Evolutionary conservation across 108 stramenopile genomes (phyloP).

Genomic region (Schizochytrium sp.): DNA sequence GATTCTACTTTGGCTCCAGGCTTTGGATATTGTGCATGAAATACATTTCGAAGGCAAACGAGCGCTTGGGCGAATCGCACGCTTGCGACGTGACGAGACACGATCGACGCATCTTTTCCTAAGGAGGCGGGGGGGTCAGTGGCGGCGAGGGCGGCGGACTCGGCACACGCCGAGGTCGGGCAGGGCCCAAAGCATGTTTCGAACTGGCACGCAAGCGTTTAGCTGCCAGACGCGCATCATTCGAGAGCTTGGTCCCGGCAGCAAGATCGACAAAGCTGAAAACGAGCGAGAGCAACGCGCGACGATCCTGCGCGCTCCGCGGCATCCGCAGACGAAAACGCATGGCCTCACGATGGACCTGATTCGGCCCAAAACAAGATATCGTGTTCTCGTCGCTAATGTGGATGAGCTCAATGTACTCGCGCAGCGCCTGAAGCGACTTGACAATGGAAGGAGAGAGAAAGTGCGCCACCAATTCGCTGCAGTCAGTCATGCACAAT

Average conservation of each 20-base stretch:
- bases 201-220: neutral
- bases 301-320: neutral
- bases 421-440: neutral
- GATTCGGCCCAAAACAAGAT: neutral
- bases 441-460: neutral
- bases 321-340: neutral
- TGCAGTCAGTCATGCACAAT: constrained; percentile 1
- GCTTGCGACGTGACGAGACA: too few species aligned
- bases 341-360: neutral
- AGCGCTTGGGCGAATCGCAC: too few species aligned
- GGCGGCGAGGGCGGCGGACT: too few species aligned
- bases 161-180: too few species aligned
- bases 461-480: neutral
- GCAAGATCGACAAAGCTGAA: neutral
- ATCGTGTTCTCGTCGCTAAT: neutral
- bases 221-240: neutral
- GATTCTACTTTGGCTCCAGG: too few species aligned
- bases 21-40: too few species aligned
- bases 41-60: too few species aligned
- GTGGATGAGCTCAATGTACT: neutral
- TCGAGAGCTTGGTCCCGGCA: neutral
- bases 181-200: too few species aligned
- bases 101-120: too few species aligned
- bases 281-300: neutral
- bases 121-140: too few species aligned